Evolutionary conservation across 2,329 filamentous ascomycete species (phyloP).

Genomic region (Drechslera avenae): DNA sequence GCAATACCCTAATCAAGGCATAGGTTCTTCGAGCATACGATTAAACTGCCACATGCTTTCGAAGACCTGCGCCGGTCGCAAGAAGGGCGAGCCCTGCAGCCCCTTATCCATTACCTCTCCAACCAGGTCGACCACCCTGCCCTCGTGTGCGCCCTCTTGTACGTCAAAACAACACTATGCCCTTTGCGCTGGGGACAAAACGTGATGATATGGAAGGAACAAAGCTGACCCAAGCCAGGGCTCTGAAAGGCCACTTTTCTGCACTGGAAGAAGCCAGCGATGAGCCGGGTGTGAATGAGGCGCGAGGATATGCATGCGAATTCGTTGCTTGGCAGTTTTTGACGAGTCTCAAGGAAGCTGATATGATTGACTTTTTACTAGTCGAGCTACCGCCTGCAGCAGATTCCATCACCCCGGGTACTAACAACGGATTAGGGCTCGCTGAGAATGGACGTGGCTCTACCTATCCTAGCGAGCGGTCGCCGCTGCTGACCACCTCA

Average conservation of each 20-base stretch:
- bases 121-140: constrained; percentile 68
- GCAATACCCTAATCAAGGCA: constrained; percentile 21
- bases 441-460: constrained; percentile 19
- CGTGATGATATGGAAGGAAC: background rate
- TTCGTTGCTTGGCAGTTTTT: constrained; percentile 82
- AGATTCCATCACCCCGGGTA: constrained; percentile 20
- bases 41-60: constrained; percentile 70
- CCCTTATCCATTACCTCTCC: constrained; percentile 69
- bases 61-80: constrained; percentile 73
- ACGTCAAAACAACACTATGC: constrained; percentile 44
- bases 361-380: constrained; percentile 75
- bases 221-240: constrained; percentile 54
- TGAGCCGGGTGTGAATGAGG: constrained; percentile 68
- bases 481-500: constrained; percentile 31
- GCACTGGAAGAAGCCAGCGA: constrained; percentile 62
- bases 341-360: constrained; percentile 70
- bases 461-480: constrained; percentile 25
- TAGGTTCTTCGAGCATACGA: constrained; percentile 58
- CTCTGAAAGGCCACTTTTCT: constrained; percentile 75
- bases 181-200: background rate
- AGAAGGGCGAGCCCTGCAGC: constrained; percentile 61
- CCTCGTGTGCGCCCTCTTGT: constrained; percentile 76
- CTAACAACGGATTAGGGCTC: constrained; percentile 9
- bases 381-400: constrained; percentile 66
- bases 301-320: constrained; percentile 75